phyloP scores from a whole-genome alignment of 169 alveolate species.

The Plasmodium knowlesi region DNA sequence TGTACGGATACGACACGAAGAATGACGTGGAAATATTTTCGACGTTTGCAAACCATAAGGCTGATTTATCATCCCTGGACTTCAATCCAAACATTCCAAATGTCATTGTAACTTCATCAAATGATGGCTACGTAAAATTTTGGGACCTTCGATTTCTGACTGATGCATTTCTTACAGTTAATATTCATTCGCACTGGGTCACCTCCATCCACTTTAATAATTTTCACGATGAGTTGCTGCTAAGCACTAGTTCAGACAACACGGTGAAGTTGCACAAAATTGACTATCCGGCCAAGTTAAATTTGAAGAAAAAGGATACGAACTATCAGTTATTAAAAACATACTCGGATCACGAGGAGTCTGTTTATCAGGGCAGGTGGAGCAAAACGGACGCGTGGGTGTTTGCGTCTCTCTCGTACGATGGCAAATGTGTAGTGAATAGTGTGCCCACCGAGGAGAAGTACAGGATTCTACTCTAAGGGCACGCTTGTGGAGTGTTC shows the following conservation, averaged over 20 bases:
- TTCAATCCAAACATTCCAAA: slow-evolving; percentile 93
- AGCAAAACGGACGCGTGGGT: slow-evolving; percentile 91
- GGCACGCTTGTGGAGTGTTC: neutral
- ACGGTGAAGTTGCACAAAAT: slow-evolving; percentile 83
- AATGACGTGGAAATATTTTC: slow-evolving; percentile 57
- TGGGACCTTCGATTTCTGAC: slow-evolving; percentile 91
- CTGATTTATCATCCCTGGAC: slow-evolving; percentile 82
- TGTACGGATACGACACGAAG: slow-evolving; percentile 68
- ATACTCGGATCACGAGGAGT: slow-evolving; percentile 86
- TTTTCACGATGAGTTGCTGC: slow-evolving; percentile 92
- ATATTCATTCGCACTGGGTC: slow-evolving; percentile 92
- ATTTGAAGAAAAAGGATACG: slow-evolving; percentile 75
- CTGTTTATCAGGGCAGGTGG: slow-evolving; percentile 88
- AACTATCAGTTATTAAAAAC: slow-evolving; percentile 74
- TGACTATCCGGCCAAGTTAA: slow-evolving; percentile 26
- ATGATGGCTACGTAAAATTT: slow-evolving; percentile 87
- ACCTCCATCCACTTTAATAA: slow-evolving; percentile 86
- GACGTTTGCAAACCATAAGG: slow-evolving; percentile 76
- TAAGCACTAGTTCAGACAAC: slow-evolving; percentile 90
- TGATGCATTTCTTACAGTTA: slow-evolving; percentile 79
- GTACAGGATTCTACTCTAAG: slow-evolving; percentile 86
- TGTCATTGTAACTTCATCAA: slow-evolving; percentile 89
- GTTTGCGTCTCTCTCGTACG: slow-evolving; percentile 88
- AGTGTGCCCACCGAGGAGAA: slow-evolving; percentile 89
- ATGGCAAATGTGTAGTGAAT: slow-evolving; percentile 87